Percentiles rank a stretch among this genome's conserved stretches.
Conservation (phyloP, 345 rosid species). For the Gossypium bickii region DNA sequence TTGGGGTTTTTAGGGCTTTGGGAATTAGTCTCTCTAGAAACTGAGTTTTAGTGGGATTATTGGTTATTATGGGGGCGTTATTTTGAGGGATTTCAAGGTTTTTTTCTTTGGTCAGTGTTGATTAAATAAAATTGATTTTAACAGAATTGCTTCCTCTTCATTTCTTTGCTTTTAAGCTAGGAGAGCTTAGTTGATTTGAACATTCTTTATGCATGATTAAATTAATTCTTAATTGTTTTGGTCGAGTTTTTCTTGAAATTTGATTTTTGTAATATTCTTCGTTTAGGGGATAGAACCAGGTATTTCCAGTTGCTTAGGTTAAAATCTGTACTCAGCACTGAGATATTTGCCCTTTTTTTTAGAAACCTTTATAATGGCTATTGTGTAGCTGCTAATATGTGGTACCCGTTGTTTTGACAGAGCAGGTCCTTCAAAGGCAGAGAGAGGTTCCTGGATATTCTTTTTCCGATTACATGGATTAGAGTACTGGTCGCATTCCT, state of each 20-base stretch:
- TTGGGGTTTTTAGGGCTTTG: not conserved
- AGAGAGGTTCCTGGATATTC: constrained; percentile 11
- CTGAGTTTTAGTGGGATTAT: not conserved
- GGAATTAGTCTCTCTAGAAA: not conserved
- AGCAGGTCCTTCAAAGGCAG: constrained; percentile 22
- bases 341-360: not conserved
- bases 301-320: not conserved
- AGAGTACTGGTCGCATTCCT: constrained; percentile 22
- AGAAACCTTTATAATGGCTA: not conserved
- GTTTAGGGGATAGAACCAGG: not conserved
- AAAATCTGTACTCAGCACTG: not conserved
- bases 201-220: not conserved
- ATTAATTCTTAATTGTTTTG: not conserved
- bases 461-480: constrained; percentile 21
- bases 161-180: constrained; percentile 5
- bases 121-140: not conserved
- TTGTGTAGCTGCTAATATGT: not conserved
- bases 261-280: not conserved
- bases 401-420: not conserved
- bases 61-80: not conserved
- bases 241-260: not conserved
- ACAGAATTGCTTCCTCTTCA: not conserved
- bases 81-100: not conserved
- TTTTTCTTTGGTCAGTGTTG: not conserved
- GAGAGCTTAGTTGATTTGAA: constrained; percentile 6